Percentiles rank a stretch among this genome's conserved stretches.
These are phyloP conservation scores for Zymoseptoria brevis DNA, from an alignment of 2,329 filamentous ascomycete species.

Conservation along the genomic window DNA sequence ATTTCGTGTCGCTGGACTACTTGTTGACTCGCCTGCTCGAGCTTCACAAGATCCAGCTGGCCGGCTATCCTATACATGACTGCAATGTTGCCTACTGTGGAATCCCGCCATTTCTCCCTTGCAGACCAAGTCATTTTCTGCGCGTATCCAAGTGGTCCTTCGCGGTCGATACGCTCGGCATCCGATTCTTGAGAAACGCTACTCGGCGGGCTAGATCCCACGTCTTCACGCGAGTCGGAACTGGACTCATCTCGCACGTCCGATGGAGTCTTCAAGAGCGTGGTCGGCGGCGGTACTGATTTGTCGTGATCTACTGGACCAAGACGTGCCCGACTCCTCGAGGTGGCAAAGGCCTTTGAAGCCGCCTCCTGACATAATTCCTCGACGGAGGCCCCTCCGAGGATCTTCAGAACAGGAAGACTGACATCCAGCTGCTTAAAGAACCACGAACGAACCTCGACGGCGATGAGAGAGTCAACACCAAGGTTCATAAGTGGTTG, in stretches of 20 bases:
- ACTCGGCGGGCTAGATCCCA: slow-evolving; percentile 2
- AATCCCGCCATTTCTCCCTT: slow-evolving; percentile 1
- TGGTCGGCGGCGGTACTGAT: background rate
- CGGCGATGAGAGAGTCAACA: slow-evolving; percentile 34
- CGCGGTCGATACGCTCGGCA: slow-evolving; percentile 2
- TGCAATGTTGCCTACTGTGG: slow-evolving; percentile 4
- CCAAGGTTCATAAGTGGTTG: slow-evolving; percentile 27
- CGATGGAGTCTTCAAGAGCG: slow-evolving; percentile 2
- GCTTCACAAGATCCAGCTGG: slow-evolving; percentile 5
- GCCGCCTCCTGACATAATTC: slow-evolving; percentile 11
- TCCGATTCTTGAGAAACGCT: slow-evolving; percentile 1
- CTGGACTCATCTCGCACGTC: slow-evolving; percentile 1
- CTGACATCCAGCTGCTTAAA: slow-evolving; percentile 39
- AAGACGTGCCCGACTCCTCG: background rate
- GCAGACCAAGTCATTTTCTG: slow-evolving; percentile 3
- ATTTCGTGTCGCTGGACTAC: slow-evolving; percentile 7
- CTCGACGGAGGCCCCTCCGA: slow-evolving; percentile 10
- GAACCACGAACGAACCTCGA: slow-evolving; percentile 43
- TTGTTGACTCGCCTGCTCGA: slow-evolving; percentile 5
- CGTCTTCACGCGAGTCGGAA: background rate
- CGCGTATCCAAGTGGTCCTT: slow-evolving; percentile 4
- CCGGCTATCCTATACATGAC: slow-evolving; percentile 2
- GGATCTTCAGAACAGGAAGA: slow-evolving; percentile 41
- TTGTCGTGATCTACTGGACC: background rate
- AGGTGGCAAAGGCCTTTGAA: slow-evolving; percentile 5